Evolutionary conservation across 768 basidiomycete species (phyloP).

Genomic region (Terana coerulea): DNA sequence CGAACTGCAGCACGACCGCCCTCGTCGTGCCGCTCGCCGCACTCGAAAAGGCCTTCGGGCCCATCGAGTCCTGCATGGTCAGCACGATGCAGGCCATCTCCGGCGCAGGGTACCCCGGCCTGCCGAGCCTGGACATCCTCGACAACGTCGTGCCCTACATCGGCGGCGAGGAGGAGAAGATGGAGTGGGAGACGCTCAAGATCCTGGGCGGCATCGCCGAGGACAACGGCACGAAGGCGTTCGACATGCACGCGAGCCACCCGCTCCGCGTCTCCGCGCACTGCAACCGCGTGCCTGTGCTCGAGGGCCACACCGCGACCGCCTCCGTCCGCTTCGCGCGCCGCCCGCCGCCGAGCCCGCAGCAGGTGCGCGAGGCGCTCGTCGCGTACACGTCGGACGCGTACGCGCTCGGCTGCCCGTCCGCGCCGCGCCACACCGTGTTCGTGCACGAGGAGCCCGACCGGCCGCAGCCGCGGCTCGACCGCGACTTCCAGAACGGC

Average conservation of each 20-base stretch:
- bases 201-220: slow-evolving; percentile 82
- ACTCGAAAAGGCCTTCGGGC: slow-evolving; percentile 87
- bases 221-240: slow-evolving; percentile 53
- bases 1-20: slow-evolving; percentile 96
- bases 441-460: slow-evolving; percentile 92
- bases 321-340: slow-evolving; percentile 82
- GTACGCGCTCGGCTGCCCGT: slow-evolving; percentile 73
- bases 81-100: slow-evolving; percentile 98
- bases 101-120: slow-evolving; percentile 96
- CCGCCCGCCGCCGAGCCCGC: slow-evolving; percentile 78
- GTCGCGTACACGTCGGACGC: slow-evolving; percentile 70
- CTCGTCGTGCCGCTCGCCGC: slow-evolving; percentile 88
- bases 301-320: slow-evolving; percentile 92
- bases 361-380: slow-evolving; percentile 84
- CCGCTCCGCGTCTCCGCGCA: slow-evolving; percentile 80
- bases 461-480: slow-evolving; percentile 90
- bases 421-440: slow-evolving; percentile 80
- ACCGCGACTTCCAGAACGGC: slow-evolving; percentile 86
- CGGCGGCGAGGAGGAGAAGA: slow-evolving; percentile 92
- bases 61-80: slow-evolving; percentile 86
- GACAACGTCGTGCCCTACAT: slow-evolving; percentile 98
- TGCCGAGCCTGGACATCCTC: slow-evolving; percentile 83
- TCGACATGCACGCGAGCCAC: slow-evolving; percentile 80
- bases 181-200: slow-evolving; percentile 98
- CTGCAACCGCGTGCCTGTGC: slow-evolving; percentile 93